These are phyloP conservation scores for Nakaseomyces delphensis DNA, from an alignment of 1,139 yeast species.

Conservation along the genomic window DNA sequence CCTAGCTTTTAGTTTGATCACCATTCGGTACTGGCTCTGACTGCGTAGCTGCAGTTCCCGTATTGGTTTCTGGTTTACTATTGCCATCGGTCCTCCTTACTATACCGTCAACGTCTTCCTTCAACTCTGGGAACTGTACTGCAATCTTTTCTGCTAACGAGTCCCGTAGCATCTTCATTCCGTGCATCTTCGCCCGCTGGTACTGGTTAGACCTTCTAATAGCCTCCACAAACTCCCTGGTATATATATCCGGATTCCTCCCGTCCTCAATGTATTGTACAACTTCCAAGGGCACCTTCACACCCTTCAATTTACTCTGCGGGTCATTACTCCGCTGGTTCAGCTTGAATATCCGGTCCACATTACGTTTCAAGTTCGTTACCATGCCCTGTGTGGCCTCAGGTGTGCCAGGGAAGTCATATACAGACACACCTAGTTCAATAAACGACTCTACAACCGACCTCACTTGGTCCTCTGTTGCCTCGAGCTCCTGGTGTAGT, in stretches of 20 bases:
- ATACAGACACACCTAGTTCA: conserved; percentile 83
- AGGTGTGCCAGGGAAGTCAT: conserved; percentile 83
- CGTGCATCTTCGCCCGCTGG: conserved; percentile 71
- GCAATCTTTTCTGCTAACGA: conserved; percentile 59
- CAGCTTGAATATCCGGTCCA: conserved; percentile 29
- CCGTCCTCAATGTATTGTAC: conserved; percentile 88
- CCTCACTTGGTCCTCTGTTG: conserved; percentile 53
- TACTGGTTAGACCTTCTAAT: conserved; percentile 82
- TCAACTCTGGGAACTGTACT: conserved; percentile 70
- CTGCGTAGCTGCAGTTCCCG: too few species aligned
- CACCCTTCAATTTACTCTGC: conserved; percentile 30
- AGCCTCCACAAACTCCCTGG: conserved; percentile 91
- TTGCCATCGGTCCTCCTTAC: conserved; percentile 33
- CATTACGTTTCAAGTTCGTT: conserved; percentile 33
- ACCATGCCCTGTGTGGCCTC: conserved; percentile 51
- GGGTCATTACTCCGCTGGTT: conserved; percentile 30
- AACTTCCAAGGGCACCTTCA: conserved; percentile 67
- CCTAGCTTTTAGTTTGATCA: background rate
- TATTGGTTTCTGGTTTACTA: background rate
- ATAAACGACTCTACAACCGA: conserved; percentile 74
- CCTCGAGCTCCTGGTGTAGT: conserved; percentile 36
- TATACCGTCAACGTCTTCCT: conserved; percentile 44
- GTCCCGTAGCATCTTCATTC: conserved; percentile 50
- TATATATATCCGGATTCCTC: conserved; percentile 91
- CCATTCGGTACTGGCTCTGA: background rate